phyloP scores from a whole-genome alignment of 306 rosid species.

The Fagus sylvatica region DNA sequence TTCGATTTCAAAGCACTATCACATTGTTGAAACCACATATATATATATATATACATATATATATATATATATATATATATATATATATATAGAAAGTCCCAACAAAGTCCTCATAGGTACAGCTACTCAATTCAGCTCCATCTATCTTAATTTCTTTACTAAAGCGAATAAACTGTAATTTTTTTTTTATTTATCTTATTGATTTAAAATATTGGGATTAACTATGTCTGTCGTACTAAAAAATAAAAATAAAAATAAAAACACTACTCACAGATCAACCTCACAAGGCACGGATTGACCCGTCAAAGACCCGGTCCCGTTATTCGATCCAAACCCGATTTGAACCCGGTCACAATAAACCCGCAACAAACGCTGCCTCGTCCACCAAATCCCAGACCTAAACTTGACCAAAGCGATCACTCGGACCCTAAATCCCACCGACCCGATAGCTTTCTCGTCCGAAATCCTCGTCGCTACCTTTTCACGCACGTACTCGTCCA shows the following conservation, averaged over 20 bases:
- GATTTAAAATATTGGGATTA: background rate
- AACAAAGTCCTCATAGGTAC: background rate
- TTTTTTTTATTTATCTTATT: background rate
- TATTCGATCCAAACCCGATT: background rate
- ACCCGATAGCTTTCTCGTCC: constrained; percentile 13
- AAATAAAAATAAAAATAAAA: background rate
- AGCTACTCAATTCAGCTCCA: background rate
- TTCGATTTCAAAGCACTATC: background rate
- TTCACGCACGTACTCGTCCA: background rate
- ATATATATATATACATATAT: too few species aligned
- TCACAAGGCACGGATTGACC: constrained; percentile 12
- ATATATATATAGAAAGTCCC: background rate
- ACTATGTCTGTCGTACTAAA: too few species aligned
- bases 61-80: too few species aligned
- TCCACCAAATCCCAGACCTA: constrained; percentile 1
- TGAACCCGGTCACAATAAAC: constrained; percentile 16
- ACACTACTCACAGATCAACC: background rate
- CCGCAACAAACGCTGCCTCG: constrained; percentile 6
- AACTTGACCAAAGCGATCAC: constrained; percentile 13
- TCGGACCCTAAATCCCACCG: constrained; percentile 11
- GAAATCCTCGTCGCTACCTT: constrained; percentile 10
- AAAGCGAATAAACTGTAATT: background rate
- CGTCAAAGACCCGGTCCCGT: constrained; percentile 25
- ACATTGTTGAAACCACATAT: background rate
- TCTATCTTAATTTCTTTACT: background rate